Percentiles rank a stretch among this genome's conserved stretches.
Evolutionary conservation across 2,329 filamentous ascomycete species (phyloP).

Genomic region (Aspergillus floridensis): DNA sequence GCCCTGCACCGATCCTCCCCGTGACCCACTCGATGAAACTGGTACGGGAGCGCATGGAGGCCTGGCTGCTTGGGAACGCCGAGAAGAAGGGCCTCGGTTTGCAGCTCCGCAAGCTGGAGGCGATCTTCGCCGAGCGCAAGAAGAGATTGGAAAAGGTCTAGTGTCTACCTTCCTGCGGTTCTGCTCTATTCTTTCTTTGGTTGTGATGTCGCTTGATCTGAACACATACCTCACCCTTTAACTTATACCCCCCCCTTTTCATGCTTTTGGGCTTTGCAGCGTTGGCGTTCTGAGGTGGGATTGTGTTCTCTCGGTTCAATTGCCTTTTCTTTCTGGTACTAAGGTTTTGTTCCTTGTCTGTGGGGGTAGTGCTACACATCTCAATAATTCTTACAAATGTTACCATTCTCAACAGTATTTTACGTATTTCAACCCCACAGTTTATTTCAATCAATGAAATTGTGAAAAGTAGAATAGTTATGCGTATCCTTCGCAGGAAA

Average conservation of each 20-base stretch:
- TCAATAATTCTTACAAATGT: too few species aligned
- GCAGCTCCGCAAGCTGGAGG: constrained; percentile 63
- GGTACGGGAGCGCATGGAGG: constrained; percentile 77
- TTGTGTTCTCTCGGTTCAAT: too few species aligned
- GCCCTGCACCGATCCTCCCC: constrained; percentile 58
- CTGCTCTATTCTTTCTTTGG: background rate
- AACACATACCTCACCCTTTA: background rate
- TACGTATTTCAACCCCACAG: too few species aligned
- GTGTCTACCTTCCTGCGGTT: constrained; percentile 2
- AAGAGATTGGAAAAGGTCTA: constrained; percentile 33
- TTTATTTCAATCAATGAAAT: background rate
- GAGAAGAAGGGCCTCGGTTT: constrained; percentile 69
- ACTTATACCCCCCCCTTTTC: constrained; percentile 10
- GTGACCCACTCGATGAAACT: constrained; percentile 66
- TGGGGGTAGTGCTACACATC: background rate
- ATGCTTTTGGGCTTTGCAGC: background rate
- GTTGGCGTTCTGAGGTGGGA: constrained; percentile 13
- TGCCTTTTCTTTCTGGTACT: background rate
- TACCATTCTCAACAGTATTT: too few species aligned
- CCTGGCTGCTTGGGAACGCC: constrained; percentile 74
- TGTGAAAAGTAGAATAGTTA: constrained; percentile 3
- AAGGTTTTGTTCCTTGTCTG: background rate
- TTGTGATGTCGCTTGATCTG: too few species aligned
- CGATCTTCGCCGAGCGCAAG: constrained; percentile 59
- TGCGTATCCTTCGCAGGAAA: too few species aligned